Conservation (phyloP, 2,329 filamentous ascomycete genomes). For the Paramyrothecium roridum region DNA sequence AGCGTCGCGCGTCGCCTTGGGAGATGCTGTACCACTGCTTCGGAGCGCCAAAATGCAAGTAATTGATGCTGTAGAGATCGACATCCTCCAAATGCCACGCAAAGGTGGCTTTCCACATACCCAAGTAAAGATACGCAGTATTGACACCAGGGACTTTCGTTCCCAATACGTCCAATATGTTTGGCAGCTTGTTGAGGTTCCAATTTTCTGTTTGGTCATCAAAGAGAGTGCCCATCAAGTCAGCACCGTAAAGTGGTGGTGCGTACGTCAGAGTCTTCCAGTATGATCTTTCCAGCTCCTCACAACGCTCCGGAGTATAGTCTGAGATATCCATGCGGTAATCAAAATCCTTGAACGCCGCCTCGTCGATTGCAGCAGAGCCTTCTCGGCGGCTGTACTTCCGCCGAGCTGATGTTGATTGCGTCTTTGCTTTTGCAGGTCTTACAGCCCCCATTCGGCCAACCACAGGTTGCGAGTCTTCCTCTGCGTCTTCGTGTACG, state of each 20-base stretch:
- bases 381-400: slow-evolving; percentile 81
- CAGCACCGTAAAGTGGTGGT: slow-evolving; percentile 89
- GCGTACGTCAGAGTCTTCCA: slow-evolving; percentile 98
- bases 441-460: slow-evolving; percentile 49
- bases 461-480: slow-evolving; percentile 29
- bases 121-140: slow-evolving; percentile 93
- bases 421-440: slow-evolving; percentile 56
- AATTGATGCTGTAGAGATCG: slow-evolving; percentile 99
- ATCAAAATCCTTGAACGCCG: slow-evolving; percentile 85
- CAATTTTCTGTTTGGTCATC: slow-evolving; percentile 78
- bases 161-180: slow-evolving; percentile 88
- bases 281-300: slow-evolving; percentile 90
- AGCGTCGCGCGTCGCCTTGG: slow-evolving; percentile 86
- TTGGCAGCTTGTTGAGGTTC: slow-evolving; percentile 94
- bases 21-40: slow-evolving; percentile 99
- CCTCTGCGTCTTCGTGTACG: slow-evolving; percentile 36
- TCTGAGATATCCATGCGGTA: slow-evolving; percentile 86
- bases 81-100: slow-evolving; percentile 99
- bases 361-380: slow-evolving; percentile 80
- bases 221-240: slow-evolving; percentile 94
- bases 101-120: slow-evolving; percentile 99
- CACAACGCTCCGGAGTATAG: slow-evolving; percentile 86
- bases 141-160: slow-evolving; percentile 97
- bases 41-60: slow-evolving; percentile 95
- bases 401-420: slow-evolving; percentile 81